These are phyloP conservation scores for Pseudogymnoascus sp. DNA, from an alignment of 2,329 filamentous ascomycete species.

Conservation along the genomic window DNA sequence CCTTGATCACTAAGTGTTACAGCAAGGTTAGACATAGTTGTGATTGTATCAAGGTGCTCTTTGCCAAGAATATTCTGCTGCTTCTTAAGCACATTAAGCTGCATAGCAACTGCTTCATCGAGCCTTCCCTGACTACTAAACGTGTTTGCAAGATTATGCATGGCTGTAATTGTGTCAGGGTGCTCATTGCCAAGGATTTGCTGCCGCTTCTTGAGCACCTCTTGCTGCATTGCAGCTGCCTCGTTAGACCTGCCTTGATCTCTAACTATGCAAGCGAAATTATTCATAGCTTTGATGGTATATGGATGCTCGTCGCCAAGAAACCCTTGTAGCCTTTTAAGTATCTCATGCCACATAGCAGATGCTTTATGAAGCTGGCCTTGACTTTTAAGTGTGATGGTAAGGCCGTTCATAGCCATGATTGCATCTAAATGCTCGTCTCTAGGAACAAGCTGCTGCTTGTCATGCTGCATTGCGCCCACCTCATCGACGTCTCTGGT, in stretches of 20 bases:
- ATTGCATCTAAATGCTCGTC: background rate
- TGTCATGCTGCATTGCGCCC: background rate
- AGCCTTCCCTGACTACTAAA: background rate
- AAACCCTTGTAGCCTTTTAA: background rate
- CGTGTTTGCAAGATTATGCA: background rate
- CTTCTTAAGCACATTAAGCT: background rate
- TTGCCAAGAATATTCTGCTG: background rate
- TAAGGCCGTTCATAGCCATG: background rate
- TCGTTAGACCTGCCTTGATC: background rate
- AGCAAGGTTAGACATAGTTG: background rate
- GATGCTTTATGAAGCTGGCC: background rate
- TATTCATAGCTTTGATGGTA: background rate
- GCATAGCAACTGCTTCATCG: background rate
- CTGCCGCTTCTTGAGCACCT: background rate
- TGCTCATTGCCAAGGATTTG: background rate
- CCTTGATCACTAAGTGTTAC: background rate
- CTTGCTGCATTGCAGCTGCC: background rate
- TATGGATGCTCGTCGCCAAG: background rate
- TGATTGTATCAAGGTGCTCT: background rate
- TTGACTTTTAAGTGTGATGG: background rate
- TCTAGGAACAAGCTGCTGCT: background rate
- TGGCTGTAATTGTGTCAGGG: background rate
- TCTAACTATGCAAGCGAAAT: background rate
- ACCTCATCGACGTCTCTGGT: background rate
- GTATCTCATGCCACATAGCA: background rate